Base-by-base conservation (phyloP, 805 yeast genomes). In the Wickerhamomyces sydowiorum region DNA sequence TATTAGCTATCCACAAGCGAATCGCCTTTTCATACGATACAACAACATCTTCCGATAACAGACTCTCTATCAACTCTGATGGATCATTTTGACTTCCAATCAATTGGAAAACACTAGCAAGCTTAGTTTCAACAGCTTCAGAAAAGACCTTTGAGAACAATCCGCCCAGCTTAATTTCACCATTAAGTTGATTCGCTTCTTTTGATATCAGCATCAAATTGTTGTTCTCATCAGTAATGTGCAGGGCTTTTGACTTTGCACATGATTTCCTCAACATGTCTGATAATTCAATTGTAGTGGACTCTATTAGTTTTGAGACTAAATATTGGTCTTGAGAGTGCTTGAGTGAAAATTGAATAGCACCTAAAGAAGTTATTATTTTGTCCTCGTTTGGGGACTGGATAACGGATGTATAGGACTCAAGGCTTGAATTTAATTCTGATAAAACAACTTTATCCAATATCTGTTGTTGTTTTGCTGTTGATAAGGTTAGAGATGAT, bases 1-100 rank as follows among this genome's bases (percentile, higher is more conserved):
- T 54, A 14, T 69, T 60, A 0, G 65, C 43, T 4, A 70, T 50
- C 78, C 78, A 75, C 15, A 72, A 42, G 1, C 59, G 49, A 3
- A 64, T 46, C 0, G 66, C 48, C 13, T 46, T 51, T 15, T 52
- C 57, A 24, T 56, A 38, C 1, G 47, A 17, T 0, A 40, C 20
- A 15, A 48, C 41, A 1, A 45, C 25, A 8, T 54, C 52, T 17
- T 45, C 46, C 0, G 60, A 45, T 6, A 62, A 29, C 1, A 59
- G 39, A 2, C 49, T 44, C 18, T 52, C 56, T 18, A 61, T 45
- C 6, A 53, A 19, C 1, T 41, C 42, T 0, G 56, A 35, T 6
- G 54, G 50, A 21, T 52, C 38, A 3, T 15, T 24, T 10, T 28
- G 20, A 18, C 37, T 44, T 5, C 65, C 66, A 6, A 61, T 17